Conservation (phyloP, 2,329 filamentous ascomycete genomes). For the Diaporthe amygdali region DNA sequence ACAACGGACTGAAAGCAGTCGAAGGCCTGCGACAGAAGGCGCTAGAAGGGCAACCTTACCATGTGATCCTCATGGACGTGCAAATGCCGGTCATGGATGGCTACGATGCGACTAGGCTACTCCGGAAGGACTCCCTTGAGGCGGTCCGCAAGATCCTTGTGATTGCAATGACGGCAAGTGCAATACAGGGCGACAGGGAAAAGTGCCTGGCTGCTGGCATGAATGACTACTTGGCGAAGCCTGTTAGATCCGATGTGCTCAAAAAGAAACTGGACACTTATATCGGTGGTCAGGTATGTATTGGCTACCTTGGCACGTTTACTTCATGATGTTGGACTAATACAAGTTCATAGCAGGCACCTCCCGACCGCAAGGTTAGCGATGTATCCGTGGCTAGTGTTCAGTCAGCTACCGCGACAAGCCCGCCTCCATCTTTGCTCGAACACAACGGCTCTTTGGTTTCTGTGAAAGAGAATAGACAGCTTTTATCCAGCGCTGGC, state of each 20-base stretch:
- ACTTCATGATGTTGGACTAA: not conserved
- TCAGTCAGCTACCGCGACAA: conserved; percentile 22
- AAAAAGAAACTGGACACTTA: conserved; percentile 78
- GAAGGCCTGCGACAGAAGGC: conserved; percentile 81
- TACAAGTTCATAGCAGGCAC: conserved; percentile 11
- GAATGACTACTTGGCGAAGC: conserved; percentile 97
- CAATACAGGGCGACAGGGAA: conserved; percentile 92
- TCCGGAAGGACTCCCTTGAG: conserved; percentile 78
- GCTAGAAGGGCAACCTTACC: conserved; percentile 76
- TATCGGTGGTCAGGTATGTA: conserved; percentile 43
- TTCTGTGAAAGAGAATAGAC: conserved; percentile 31
- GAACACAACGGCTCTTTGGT: conserved; percentile 29
- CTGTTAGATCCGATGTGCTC: conserved; percentile 86
- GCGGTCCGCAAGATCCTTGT: conserved; percentile 84
- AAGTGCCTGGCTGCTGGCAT: conserved; percentile 96
- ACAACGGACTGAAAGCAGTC: conserved; percentile 87
- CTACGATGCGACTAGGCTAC: conserved; percentile 85
- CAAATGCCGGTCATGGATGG: conserved; percentile 95
- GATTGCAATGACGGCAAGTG: conserved; percentile 96
- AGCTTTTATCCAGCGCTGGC: conserved; percentile 21
- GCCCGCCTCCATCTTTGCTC: conserved; percentile 29
- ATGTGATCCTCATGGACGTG: conserved; percentile 93
- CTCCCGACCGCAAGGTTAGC: conserved; percentile 20
- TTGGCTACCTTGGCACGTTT: too few species aligned
- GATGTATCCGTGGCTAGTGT: conserved; percentile 22